Conservation (phyloP, 192 early-diverging fungal genomes). For the Phlyctochytrium arcticum region DNA sequence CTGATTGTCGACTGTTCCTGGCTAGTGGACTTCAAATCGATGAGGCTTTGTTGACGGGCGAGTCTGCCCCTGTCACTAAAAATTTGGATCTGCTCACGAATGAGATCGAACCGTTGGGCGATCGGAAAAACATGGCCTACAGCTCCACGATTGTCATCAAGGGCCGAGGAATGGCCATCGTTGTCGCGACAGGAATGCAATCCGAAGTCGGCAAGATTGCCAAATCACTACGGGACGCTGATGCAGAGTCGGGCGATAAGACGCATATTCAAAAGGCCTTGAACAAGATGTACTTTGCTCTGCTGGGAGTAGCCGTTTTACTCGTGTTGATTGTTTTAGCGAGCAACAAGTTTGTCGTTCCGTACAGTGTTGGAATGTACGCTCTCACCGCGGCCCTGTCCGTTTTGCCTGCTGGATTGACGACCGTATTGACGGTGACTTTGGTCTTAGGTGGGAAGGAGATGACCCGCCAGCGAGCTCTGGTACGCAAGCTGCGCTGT, state of each 20-base stretch:
- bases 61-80: constrained; percentile 30
- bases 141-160: constrained; percentile 66
- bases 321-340: constrained; percentile 32
- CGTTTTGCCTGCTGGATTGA: constrained; percentile 83
- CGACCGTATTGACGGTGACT: constrained; percentile 84
- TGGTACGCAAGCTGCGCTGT: constrained; percentile 75
- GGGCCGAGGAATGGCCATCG: constrained; percentile 68
- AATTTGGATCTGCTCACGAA: neutral
- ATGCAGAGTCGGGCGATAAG: constrained; percentile 16
- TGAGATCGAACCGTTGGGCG: constrained; percentile 18
- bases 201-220: constrained; percentile 76
- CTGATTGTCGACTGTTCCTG: constrained; percentile 63
- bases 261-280: constrained; percentile 56
- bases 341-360: constrained; percentile 49
- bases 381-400: constrained; percentile 83
- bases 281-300: constrained; percentile 32
- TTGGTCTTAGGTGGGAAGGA: constrained; percentile 79
- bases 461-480: constrained; percentile 80
- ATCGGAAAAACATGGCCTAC: constrained; percentile 50
- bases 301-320: constrained; percentile 19
- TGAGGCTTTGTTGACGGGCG: constrained; percentile 38
- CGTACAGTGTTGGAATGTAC: constrained; percentile 77
- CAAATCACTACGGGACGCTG: constrained; percentile 32
- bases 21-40: constrained; percentile 28
- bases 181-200: constrained; percentile 73